Evolutionary conservation across 129 eudicot genomes (phyloP).

Genomic region (Chrysanthemum seticuspe): DNA sequence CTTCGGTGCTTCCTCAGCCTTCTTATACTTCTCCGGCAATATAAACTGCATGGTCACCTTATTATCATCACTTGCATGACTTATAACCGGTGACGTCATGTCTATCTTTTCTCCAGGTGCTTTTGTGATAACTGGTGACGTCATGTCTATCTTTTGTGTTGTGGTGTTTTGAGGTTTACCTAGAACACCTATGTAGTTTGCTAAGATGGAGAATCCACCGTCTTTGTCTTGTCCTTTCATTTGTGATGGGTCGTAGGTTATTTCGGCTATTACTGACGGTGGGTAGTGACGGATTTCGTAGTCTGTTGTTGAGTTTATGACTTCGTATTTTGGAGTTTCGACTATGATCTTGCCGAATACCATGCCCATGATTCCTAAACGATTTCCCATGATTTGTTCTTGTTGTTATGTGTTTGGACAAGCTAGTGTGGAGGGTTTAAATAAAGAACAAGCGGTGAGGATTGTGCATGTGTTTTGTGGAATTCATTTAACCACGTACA

Average conservation of each 20-base stretch:
- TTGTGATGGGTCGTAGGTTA: conserved; percentile 66
- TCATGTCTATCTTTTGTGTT: conserved; percentile 75
- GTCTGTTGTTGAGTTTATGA: conserved; percentile 40
- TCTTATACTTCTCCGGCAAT: conserved; percentile 61
- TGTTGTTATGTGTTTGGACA: not conserved
- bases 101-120: conserved; percentile 45
- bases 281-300: conserved; percentile 84
- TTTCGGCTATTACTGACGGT: conserved; percentile 63
- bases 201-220: conserved; percentile 72
- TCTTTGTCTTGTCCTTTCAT: conserved; percentile 64
- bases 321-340: conserved; percentile 66
- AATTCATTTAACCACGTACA: conserved; percentile 14
- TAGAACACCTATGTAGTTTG: conserved; percentile 78
- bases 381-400: not conserved
- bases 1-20: conserved; percentile 81
- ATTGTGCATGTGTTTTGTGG: conserved; percentile 14
- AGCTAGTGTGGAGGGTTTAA: not conserved
- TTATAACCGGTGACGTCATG: conserved; percentile 84
- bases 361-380: conserved; percentile 49
- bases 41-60: conserved; percentile 63
- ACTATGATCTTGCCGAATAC: conserved; percentile 70
- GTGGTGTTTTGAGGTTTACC: conserved; percentile 69
- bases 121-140: conserved; percentile 75
- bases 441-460: conserved; percentile 19
- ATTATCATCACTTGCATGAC: conserved; percentile 1